Percentiles rank a stretch among this genome's conserved stretches.
Conservation (phyloP, 2,329 filamentous ascomycete species). For the Verticillium isaacii region DNA sequence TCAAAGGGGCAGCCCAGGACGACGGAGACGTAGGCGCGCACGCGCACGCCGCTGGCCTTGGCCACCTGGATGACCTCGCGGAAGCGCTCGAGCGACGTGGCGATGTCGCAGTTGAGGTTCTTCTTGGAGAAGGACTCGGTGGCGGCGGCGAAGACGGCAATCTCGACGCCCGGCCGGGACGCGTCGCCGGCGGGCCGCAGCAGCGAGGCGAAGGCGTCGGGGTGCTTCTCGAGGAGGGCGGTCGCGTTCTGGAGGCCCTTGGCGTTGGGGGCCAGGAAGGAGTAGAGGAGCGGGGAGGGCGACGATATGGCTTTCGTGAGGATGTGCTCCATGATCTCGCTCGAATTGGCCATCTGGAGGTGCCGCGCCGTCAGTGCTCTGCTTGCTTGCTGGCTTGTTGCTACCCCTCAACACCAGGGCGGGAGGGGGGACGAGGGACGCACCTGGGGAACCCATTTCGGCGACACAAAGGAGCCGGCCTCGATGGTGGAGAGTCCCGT, state of each 20-base stretch:
- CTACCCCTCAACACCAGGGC: not conserved
- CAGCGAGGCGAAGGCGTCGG: constrained; percentile 45
- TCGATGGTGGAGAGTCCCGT: constrained; percentile 73
- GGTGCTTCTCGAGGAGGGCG: constrained; percentile 43
- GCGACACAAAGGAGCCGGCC: constrained; percentile 76
- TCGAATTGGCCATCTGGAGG: constrained; percentile 70
- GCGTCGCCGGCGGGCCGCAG: constrained; percentile 35
- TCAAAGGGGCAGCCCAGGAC: constrained; percentile 78
- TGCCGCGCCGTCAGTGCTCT: not conserved
- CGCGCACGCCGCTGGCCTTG: constrained; percentile 59
- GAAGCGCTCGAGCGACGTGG: constrained; percentile 67
- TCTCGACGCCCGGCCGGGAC: constrained; percentile 52
- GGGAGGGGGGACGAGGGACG: constrained; percentile 3
- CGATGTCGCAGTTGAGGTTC: constrained; percentile 79
- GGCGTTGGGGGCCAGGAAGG: constrained; percentile 74
- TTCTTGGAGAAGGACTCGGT: constrained; percentile 76
- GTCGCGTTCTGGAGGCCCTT: constrained; percentile 65
- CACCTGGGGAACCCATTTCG: constrained; percentile 82
- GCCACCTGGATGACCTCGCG: constrained; percentile 64
- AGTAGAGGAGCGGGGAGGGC: constrained; percentile 60
- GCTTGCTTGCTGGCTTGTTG: not conserved
- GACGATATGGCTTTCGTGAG: constrained; percentile 53
- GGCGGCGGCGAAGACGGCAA: constrained; percentile 77
- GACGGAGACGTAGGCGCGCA: constrained; percentile 76
- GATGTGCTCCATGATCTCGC: constrained; percentile 67